Base-by-base conservation (phyloP, 2,329 filamentous ascomycete genomes). In the Cytospora chrysosperma region DNA sequence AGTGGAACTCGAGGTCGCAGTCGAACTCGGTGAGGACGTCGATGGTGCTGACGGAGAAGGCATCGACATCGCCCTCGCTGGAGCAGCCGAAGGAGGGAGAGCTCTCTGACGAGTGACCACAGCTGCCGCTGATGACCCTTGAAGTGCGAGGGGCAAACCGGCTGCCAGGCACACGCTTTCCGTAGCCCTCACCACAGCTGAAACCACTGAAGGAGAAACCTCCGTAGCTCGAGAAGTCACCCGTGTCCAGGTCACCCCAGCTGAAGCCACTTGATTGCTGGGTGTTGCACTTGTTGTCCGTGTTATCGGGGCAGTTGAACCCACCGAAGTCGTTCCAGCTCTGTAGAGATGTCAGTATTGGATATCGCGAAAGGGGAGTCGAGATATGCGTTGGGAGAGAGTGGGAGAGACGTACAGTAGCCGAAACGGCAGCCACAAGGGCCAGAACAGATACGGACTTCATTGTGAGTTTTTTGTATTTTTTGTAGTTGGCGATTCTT, bases 1-100 rank as follows among this genome's bases (percentile, higher is more conserved):
- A 97, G 81, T 91, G 85, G 80, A 97, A 92, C 76, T 94, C 88
- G 60, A 98, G 79, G 67, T 93, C 87, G 69, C 86, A 88, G 76
- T 94, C 89, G 72, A 89, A 87, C 72, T 92, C 88, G 67, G 87
- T 83, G 53, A 86, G 86, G 69, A 97, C 80, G 68, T 94, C 82
- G 75, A 96, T 85, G 70, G 86, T 82, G 68, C 81, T 85, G 72
- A 96, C 86, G 40, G 93, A 95, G 82, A 96, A 95, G 50, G 64
- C 43, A 15, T 59, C 49, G 32, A 66, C 21, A 4, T 64, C 64
- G 12, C 28, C 5, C 68, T 83, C 79, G 69, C 82, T 75, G 43
- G 77, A 73, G 64, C 79, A 79, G 71, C 82, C 81, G 74, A 92
- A 88, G 65, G 82, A 85, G 40, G 87, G 86, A 62, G 83, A 82